Evolutionary conservation across 371 early-diverging fungal species (phyloP), one percentile per base, ranked within the genome.

Genomic region (Nematocida sp.): DNA sequence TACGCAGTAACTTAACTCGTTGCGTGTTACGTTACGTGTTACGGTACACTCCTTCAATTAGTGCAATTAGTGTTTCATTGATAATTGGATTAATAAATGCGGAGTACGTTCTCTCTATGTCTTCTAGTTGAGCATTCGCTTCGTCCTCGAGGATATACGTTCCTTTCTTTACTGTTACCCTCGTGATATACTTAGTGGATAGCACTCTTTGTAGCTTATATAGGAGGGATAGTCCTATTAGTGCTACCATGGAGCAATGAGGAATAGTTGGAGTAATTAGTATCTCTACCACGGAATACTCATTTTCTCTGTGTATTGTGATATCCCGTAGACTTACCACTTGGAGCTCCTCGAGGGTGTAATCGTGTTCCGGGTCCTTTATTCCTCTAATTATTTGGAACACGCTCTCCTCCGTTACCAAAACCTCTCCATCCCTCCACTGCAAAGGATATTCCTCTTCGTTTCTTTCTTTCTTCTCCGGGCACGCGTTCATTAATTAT

Each of bases 241-340:
- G 82, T 20, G 95, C 94, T 11, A 96, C 97, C 96, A 98, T 95
- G 23, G 93, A 93, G 84, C 99, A 98, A 84, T 98, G 99, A 48
- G 97, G 97, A 79, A 98, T 97, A 1, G 99, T 97, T 0, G 97
- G 97, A 7, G 92, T 93, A 80, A 97, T 80, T 18, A 33, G 16
- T 45, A 85, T 51, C 1, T 13, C 30, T 0, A 83, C 66, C 35
- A 38, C 65, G 23, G 47, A n/a, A 9, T 40, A 25, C 9, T 50
- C 13, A 0, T 16, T 2, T 39, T 65, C 25, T 49, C 60, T 39
- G 26, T 28, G 28, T 28, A 84, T 78, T 39, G 39, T 39, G 4
- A 82, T 67, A 30, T 56, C 40, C 11, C 77, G 80, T 55, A 28
- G 49, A 23, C 25, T 55, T 23, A 82, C 55, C 13, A 86, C 79